Evolutionary conservation across 345 rosid species (phyloP).

Genomic region (Aurinia saxatilis): DNA sequence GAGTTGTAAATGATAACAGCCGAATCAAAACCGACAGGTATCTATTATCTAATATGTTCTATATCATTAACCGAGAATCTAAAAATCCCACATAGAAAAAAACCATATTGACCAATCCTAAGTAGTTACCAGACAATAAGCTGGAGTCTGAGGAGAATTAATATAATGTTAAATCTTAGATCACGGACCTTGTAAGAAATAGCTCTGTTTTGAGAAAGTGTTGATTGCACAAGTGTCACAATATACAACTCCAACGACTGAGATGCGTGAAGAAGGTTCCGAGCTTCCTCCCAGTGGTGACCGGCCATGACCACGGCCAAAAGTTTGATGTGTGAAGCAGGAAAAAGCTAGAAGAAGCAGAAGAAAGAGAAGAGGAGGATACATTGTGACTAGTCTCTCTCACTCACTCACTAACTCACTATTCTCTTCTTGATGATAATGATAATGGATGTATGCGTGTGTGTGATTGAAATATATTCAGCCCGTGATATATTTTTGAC

Average conservation of each 20-base stretch:
- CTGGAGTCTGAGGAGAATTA: background rate
- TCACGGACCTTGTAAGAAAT: constrained; percentile 73
- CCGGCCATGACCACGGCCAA: constrained; percentile 15
- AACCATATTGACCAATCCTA: background rate
- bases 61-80: background rate
- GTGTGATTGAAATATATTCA: constrained; percentile 31
- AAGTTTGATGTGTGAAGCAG: constrained; percentile 28
- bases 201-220: constrained; percentile 69
- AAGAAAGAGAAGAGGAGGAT: constrained; percentile 29
- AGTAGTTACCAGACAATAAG: background rate
- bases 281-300: constrained; percentile 12
- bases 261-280: constrained; percentile 46
- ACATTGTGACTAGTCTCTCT: constrained; percentile 29
- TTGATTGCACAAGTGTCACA: constrained; percentile 63
- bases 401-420: background rate
- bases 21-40: background rate
- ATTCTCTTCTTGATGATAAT: constrained; percentile 18
- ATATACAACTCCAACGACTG: constrained; percentile 71
- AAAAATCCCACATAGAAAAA: no score
- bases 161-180: background rate
- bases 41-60: no score
- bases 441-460: background rate
- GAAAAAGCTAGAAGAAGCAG: constrained; percentile 35
- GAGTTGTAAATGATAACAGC: no score
- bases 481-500: constrained; percentile 64